Conservation (phyloP, 805 yeast species). For the Sungouiozyma intestinalis region DNA sequence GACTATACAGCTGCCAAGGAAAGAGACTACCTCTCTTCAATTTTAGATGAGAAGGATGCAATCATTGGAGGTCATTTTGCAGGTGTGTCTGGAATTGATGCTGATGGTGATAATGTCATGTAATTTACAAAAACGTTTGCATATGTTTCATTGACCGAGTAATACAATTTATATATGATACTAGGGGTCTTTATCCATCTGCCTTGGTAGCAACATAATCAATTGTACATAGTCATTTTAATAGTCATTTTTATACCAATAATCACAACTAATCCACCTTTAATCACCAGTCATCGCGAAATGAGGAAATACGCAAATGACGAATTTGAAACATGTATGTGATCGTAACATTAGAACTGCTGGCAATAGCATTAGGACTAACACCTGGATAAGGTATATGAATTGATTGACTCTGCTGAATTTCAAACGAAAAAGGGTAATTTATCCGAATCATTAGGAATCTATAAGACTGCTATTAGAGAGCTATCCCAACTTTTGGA, state of each 20-base stretch:
- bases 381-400: conserved; percentile 33
- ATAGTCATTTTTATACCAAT: neutral
- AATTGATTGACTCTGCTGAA: conserved; percentile 45
- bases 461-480: conserved; percentile 4
- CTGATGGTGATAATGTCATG: conserved; percentile 21
- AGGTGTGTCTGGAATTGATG: conserved; percentile 12
- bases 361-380: neutral
- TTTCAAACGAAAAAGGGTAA: conserved; percentile 35
- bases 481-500: conserved; percentile 6
- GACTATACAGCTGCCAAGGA: conserved; percentile 68
- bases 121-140: neutral
- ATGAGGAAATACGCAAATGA: too few species aligned
- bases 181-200: neutral
- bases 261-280: neutral
- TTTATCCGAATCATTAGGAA: conserved; percentile 9
- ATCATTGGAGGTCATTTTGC: conserved; percentile 22
- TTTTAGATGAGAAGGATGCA: conserved; percentile 26
- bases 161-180: too few species aligned
- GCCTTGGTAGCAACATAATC: too few species aligned
- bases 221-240: neutral
- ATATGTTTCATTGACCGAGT: too few species aligned
- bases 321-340: neutral
- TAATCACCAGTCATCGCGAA: too few species aligned
- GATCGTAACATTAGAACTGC: too few species aligned
- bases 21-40: conserved; percentile 34